Conservation (phyloP, 1,284 basidiomycete genomes). For the Pholiota adiposa region DNA sequence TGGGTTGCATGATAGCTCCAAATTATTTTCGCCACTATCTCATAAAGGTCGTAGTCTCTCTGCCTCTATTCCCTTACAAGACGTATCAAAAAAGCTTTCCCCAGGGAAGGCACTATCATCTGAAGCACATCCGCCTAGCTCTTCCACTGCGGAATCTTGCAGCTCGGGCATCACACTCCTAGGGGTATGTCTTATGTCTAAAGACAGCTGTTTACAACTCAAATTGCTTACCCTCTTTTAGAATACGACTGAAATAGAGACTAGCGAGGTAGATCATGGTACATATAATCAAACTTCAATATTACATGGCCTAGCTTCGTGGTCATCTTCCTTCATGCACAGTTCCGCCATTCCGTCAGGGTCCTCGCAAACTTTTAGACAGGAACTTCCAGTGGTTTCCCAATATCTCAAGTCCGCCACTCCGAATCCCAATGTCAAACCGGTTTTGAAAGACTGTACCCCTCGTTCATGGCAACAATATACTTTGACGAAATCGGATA, state of each 20-base stretch:
- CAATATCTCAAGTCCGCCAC: not conserved
- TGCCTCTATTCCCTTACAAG: not conserved
- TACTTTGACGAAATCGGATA: constrained; percentile 3
- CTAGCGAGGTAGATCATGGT: not conserved
- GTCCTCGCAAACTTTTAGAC: constrained; percentile 5
- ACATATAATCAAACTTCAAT: not conserved
- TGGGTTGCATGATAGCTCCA: constrained; percentile 17
- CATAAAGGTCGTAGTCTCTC: constrained; percentile 7
- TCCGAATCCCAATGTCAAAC: constrained; percentile 5
- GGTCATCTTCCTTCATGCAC: not conserved
- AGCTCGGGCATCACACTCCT: constrained; percentile 14
- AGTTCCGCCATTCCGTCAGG: not conserved
- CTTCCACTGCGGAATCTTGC: constrained; percentile 20
- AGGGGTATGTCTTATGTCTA: constrained; percentile 17
- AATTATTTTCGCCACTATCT: constrained; percentile 6
- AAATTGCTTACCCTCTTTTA: not conserved
- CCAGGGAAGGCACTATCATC: not conserved
- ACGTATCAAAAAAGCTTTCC: not conserved
- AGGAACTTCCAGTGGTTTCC: not conserved
- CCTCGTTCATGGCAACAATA: constrained; percentile 19
- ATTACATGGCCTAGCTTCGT: not conserved
- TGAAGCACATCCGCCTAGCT: not conserved
- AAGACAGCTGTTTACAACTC: not conserved
- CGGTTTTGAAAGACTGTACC: constrained; percentile 16
- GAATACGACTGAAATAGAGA: not conserved